Evolutionary conservation across 2,329 filamentous ascomycete species (phyloP).

Genomic region (Ceratocystiopsis brevicomis): DNA sequence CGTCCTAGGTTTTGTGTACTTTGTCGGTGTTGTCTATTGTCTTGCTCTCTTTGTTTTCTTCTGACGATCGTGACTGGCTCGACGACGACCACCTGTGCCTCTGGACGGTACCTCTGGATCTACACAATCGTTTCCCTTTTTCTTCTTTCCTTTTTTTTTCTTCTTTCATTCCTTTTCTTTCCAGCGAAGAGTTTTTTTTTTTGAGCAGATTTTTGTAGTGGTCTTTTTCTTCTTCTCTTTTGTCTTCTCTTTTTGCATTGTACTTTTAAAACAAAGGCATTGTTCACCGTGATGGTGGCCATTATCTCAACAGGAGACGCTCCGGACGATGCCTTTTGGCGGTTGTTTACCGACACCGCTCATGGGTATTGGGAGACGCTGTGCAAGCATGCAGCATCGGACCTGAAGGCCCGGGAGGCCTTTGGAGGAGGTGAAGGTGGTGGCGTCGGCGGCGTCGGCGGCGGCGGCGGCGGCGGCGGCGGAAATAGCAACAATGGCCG

Average conservation of each 20-base stretch:
- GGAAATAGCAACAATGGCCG: neutral
- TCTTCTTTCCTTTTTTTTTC: neutral
- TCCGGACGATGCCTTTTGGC: slow-evolving; percentile 1
- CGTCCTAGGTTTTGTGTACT: neutral
- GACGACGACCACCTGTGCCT: neutral
- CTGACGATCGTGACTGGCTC: neutral
- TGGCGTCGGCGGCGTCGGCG: neutral
- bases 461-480: neutral
- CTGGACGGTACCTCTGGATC: neutral
- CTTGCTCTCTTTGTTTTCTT: neutral
- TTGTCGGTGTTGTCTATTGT: neutral
- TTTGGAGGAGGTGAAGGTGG: neutral
- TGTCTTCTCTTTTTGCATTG: neutral
- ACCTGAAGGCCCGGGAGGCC: neutral
- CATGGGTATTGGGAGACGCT: slow-evolving; percentile 5
- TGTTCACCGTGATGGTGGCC: slow-evolving; percentile 3
- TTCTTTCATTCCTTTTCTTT: neutral
- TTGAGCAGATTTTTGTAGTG: neutral
- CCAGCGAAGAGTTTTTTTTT: neutral
- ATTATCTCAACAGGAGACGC: neutral
- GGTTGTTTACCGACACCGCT: neutral
- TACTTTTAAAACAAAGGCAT: neutral
- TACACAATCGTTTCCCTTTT: neutral
- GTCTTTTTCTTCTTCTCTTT: neutral
- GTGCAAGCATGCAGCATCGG: neutral